These are phyloP conservation scores for Paraconiothyrium sp. DNA, from an alignment of 2,329 filamentous ascomycete genomes.

Conservation along the genomic window DNA sequence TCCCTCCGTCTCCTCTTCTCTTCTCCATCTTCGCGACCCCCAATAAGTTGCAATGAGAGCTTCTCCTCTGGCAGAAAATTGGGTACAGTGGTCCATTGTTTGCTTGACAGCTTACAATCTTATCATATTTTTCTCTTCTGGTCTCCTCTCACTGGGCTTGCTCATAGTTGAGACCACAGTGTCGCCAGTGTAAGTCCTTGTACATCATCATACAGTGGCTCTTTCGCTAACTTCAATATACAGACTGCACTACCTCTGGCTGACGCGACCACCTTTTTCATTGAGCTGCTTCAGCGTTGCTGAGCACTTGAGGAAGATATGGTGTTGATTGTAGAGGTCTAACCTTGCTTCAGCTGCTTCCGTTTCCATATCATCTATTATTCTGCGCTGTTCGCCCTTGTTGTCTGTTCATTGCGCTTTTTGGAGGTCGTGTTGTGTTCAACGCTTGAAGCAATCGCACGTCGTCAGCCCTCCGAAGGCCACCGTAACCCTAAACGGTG, in stretches of 20 bases:
- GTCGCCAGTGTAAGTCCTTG: constrained; percentile 21
- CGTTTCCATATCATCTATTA: not conserved
- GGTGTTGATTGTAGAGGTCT: not conserved
- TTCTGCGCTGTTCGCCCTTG: not conserved
- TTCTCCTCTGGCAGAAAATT: not conserved
- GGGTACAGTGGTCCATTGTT: not conserved
- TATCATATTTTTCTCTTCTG: constrained; percentile 24
- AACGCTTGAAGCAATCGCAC: not conserved
- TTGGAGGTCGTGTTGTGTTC: not conserved
- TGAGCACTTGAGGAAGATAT: constrained; percentile 33
- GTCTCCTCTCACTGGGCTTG: constrained; percentile 24
- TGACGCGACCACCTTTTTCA: constrained; percentile 30
- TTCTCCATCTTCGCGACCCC: not conserved
- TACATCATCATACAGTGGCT: not conserved
- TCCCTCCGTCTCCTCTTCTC: not conserved
- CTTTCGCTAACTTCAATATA: not conserved
- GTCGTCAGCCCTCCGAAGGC: not conserved
- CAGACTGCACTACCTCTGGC: constrained; percentile 26
- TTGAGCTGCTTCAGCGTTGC: constrained; percentile 30
- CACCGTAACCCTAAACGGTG: not conserved
- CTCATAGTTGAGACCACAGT: constrained; percentile 25
- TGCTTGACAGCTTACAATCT: not conserved
- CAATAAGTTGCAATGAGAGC: too few species aligned
- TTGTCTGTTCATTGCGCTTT: not conserved
- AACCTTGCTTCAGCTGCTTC: not conserved